These are phyloP conservation scores for Neoconidiobolus thromboides DNA, from an alignment of 371 early-diverging fungal species.

Conservation along the genomic window DNA sequence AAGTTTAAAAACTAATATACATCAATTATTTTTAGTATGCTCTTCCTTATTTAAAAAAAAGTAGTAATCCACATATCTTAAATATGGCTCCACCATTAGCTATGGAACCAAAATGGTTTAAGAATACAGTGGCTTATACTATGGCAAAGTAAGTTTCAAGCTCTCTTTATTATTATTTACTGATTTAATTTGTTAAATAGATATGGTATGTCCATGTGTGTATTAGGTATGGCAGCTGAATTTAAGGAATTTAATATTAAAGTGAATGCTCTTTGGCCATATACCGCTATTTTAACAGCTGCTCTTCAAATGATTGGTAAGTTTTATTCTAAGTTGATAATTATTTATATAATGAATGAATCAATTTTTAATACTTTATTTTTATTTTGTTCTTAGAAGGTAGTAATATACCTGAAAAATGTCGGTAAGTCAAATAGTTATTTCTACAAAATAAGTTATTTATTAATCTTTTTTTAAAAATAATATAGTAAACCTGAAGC, in stretches of 20 bases:
- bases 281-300: constrained; percentile 49
- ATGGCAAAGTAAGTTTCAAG: constrained; percentile 36
- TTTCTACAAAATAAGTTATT: no score
- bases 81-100: constrained; percentile 50
- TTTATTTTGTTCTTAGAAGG: constrained; percentile 6
- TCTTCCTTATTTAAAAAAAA: constrained; percentile 32
- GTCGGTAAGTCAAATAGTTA: neutral
- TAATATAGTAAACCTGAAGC: constrained; percentile 31
- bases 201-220: constrained; percentile 45
- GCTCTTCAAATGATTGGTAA: constrained; percentile 34
- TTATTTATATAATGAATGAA: no score
- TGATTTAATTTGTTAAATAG: constrained; percentile 8
- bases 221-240: constrained; percentile 52
- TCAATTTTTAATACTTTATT: no score
- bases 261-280: constrained; percentile 67
- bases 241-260: constrained; percentile 37
- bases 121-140: constrained; percentile 42
- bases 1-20: no score
- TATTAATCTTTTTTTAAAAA: no score
- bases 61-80: constrained; percentile 44
- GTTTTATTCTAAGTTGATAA: neutral
- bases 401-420: neutral
- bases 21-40: constrained; percentile 14
- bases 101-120: constrained; percentile 47
- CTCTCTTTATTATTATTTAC: neutral